Evolutionary conservation across 257 asterid genomes (phyloP), one percentile per base, ranked within the genome.

Genomic region (Gardenia jasminoides): DNA sequence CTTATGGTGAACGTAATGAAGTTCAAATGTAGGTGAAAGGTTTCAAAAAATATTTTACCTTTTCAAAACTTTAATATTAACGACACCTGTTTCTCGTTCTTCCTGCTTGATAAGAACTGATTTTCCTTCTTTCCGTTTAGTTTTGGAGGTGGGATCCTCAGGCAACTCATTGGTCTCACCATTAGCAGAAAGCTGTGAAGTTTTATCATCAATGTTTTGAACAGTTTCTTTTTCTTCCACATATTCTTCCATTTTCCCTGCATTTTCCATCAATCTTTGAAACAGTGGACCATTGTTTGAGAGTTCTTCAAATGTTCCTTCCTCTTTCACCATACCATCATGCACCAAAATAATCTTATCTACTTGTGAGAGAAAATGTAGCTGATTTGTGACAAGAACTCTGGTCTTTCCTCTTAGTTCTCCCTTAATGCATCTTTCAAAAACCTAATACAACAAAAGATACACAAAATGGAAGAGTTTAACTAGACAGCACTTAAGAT

Each of bases 31-130:
- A 7, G 15, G 24, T 2, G 22, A 43, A 43, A 79, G 47, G 73
- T 30, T 56, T 46, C 61, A 72, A 54, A 4, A 77, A 79, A 26
- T 74, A 67, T 22, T 69, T 71, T 84, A 94, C 98, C 98, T 92
- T 88, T 76, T 82, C 84, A 96, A 83, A 75, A 96, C 99, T 81
- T 89, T 83, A 88, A 87, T 83, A 88, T 98, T 96, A 83, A 96
- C 93, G 70, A 96, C 98, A 19, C 99, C 99, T 43, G 98, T 96
- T 88, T 93, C 98, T 64, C 99, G 89, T 84, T 96, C 99, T 90
- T 96, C 98, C 88, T 96, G 97, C 90, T 96, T 96, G 81, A 96
- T 92, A 69, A 96, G 94, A 82, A 96, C 70, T 74, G 97, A 91
- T 86, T 92, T 96, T 76, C 93, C 93, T 87, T 87, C 92, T 83